Percentiles rank a stretch among this genome's conserved stretches.
phyloP scores from a whole-genome alignment of 352 stramenopile species.

The Phytopythium litorale region DNA sequence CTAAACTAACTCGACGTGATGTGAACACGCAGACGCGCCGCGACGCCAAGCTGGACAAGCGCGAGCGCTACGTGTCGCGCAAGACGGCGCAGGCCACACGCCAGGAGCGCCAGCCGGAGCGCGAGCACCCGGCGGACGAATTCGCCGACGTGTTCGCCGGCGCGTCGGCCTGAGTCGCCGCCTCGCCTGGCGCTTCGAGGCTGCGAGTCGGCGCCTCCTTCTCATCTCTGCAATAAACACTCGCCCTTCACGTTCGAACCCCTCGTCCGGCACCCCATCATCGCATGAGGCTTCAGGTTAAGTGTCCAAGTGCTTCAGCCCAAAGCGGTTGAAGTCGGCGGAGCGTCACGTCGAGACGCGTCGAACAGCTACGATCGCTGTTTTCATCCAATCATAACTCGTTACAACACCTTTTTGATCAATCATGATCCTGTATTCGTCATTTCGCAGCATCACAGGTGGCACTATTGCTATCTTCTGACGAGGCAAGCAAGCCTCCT shows the following conservation, averaged over 20 bases:
- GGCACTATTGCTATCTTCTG: neutral
- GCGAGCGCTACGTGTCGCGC: constrained; percentile 89
- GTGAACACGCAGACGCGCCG: constrained; percentile 36
- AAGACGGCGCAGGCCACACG: constrained; percentile 85
- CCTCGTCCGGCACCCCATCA: too few species aligned
- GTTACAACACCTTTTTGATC: neutral
- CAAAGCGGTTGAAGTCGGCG: neutral
- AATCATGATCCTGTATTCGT: neutral
- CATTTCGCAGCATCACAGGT: neutral
- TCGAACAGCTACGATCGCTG: neutral
- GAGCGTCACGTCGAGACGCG: neutral
- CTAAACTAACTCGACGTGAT: constrained; percentile 1
- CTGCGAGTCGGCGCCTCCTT: neutral
- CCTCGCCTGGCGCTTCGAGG: neutral
- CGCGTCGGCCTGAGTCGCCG: constrained; percentile 21
- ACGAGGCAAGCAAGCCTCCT: neutral
- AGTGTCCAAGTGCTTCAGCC: too few species aligned
- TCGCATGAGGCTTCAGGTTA: too few species aligned
- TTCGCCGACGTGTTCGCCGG: constrained; percentile 86
- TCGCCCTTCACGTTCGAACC: too few species aligned
- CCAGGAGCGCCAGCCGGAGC: constrained; percentile 64
- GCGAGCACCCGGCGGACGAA: constrained; percentile 71
- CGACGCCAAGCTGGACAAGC: constrained; percentile 92
- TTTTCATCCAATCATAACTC: too few species aligned
- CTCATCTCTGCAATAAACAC: neutral